Evolutionary conservation across 2,329 filamentous ascomycete genomes (phyloP).

Genomic region (Endoconidiophora laricicola): DNA sequence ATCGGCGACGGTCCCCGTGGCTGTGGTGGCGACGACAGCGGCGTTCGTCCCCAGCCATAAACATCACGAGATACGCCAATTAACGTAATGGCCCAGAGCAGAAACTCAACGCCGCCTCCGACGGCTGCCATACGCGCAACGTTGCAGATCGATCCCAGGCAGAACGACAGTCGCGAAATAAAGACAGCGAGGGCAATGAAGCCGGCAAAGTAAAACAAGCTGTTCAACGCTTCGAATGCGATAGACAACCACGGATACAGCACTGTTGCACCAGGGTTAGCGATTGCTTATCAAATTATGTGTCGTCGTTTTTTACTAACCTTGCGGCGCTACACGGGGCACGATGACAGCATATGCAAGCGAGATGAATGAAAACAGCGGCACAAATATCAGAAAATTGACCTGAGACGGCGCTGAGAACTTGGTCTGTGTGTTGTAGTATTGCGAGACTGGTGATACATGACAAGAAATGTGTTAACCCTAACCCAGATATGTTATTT

Average conservation of each 20-base stretch:
- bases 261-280: conserved; percentile 16
- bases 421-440: conserved; percentile 40
- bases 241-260: conserved; percentile 33
- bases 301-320: conserved; percentile 18
- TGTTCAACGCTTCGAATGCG: conserved; percentile 33
- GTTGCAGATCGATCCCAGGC: conserved; percentile 38
- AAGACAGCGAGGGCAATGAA: conserved; percentile 43
- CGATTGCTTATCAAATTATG: neutral
- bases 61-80: conserved; percentile 30
- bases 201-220: conserved; percentile 40
- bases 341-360: conserved; percentile 35
- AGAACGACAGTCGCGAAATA: conserved; percentile 38
- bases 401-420: conserved; percentile 37
- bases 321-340: conserved; percentile 27
- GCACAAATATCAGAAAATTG: conserved; percentile 40
- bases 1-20: conserved; percentile 5
- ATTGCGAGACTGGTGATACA: conserved; percentile 36
- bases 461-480: neutral
- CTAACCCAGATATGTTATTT: no score
- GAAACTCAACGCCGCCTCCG: conserved; percentile 36
- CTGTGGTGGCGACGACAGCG: conserved; percentile 16
- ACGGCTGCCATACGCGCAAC: conserved; percentile 37
- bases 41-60: conserved; percentile 18
- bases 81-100: conserved; percentile 34
- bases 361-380: conserved; percentile 37